A percentile compares a stretch with the other conserved stretches of the same genome.
Conservation (phyloP, 1,284 basidiomycete genomes). For the Microbotryomycetes sp. region DNA sequence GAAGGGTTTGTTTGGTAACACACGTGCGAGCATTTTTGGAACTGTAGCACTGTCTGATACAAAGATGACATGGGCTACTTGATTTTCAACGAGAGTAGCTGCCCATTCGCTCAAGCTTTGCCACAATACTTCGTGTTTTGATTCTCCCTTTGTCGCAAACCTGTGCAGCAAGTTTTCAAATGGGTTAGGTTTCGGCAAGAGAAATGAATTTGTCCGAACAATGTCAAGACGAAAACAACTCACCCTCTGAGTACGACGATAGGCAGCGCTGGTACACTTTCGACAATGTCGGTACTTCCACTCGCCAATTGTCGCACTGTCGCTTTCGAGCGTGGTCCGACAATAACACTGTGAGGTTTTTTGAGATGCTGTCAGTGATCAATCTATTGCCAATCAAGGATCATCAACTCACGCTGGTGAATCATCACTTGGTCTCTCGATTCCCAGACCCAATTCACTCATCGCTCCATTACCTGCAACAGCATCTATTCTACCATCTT, state of each 20-base stretch:
- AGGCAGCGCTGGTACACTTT: constrained; percentile 60
- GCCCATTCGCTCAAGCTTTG: constrained; percentile 78
- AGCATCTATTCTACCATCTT: constrained; percentile 72
- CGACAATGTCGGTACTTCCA: constrained; percentile 17
- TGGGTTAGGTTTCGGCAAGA: constrained; percentile 41
- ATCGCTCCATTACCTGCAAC: constrained; percentile 76
- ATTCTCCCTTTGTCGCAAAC: constrained; percentile 59
- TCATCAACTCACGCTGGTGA: constrained; percentile 5
- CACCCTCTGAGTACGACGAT: constrained; percentile 54
- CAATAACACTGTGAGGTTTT: constrained; percentile 10
- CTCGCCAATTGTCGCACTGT: constrained; percentile 8
- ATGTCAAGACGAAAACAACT: neutral
- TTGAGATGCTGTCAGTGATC: too few species aligned
- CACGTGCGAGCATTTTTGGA: constrained; percentile 69
- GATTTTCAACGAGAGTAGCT: constrained; percentile 68
- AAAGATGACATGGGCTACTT: constrained; percentile 86
- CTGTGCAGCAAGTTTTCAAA: constrained; percentile 53
- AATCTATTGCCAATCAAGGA: neutral
- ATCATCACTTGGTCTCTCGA: constrained; percentile 23
- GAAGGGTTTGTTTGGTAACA: constrained; percentile 78
- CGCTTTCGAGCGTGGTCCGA: constrained; percentile 17
- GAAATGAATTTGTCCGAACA: neutral
- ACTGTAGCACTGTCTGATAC: constrained; percentile 85
- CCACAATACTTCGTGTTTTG: constrained; percentile 65
- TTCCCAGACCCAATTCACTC: constrained; percentile 59